A percentile compares a stretch with the other conserved stretches of the same genome.
Conservation (phyloP, 768 basidiomycete genomes). For the Phlebiopsis gigantea region DNA sequence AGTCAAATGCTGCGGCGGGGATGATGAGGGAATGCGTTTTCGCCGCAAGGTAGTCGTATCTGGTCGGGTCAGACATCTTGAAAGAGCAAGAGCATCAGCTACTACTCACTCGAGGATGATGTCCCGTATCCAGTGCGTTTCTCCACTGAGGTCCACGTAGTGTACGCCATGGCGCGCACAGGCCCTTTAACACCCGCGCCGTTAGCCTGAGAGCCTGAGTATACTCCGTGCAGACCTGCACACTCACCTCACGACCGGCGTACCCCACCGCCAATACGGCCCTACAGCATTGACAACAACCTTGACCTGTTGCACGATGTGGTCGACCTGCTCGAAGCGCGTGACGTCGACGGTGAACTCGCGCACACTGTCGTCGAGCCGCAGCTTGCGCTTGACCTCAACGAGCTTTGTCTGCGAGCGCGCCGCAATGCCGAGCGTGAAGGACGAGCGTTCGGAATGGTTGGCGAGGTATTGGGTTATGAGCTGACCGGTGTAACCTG, state of each 20-base stretch:
- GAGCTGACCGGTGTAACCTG: constrained; percentile 67
- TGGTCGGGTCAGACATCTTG: constrained; percentile 23
- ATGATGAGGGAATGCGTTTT: constrained; percentile 72
- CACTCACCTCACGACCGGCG: constrained; percentile 62
- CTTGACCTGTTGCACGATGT: constrained; percentile 47
- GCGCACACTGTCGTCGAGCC: constrained; percentile 36
- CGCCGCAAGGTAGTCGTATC: constrained; percentile 67
- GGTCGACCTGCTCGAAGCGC: constrained; percentile 46
- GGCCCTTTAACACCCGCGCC: constrained; percentile 36
- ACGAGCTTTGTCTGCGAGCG: constrained; percentile 62
- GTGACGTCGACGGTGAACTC: constrained; percentile 57
- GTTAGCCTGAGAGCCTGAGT: neutral
- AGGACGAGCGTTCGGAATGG: constrained; percentile 54
- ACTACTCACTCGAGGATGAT: constrained; percentile 54
- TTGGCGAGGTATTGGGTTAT: constrained; percentile 59
- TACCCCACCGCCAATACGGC: constrained; percentile 68
- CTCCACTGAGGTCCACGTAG: constrained; percentile 84
- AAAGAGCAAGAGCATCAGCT: neutral
- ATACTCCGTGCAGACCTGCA: constrained; percentile 2
- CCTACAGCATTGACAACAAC: constrained; percentile 79
- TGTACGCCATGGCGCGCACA: constrained; percentile 73
- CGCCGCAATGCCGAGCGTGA: constrained; percentile 67
- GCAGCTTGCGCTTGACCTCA: constrained; percentile 41
- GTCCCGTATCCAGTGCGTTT: constrained; percentile 57
- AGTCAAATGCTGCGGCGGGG: constrained; percentile 75